These are phyloP conservation scores for Capsicum baccatum DNA, from an alignment of 257 asterid species.

Conservation along the genomic window DNA sequence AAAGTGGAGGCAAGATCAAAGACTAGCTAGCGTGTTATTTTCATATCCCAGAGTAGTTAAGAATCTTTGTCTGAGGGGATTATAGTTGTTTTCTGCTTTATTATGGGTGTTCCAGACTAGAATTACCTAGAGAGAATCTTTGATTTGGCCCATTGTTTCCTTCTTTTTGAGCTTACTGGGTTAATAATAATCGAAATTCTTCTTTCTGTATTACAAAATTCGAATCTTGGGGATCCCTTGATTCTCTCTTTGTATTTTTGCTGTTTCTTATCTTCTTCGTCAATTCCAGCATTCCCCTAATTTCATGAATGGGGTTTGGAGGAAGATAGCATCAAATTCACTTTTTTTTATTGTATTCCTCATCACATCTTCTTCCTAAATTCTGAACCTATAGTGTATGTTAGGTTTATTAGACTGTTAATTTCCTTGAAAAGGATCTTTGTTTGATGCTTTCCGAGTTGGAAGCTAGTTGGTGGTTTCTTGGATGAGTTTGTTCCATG, in stretches of 20 bases:
- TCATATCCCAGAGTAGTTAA: background rate
- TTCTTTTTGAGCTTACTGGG: conserved; percentile 43
- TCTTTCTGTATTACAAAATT: conserved; percentile 33
- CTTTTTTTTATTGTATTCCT: background rate
- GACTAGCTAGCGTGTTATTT: conserved; percentile 1
- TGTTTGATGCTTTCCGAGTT: background rate
- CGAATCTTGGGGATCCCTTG: conserved; percentile 47
- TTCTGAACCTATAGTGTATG: conserved; percentile 33
- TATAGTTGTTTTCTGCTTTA: background rate
- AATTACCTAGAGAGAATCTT: conserved; percentile 51
- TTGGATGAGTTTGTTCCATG: conserved; percentile 81
- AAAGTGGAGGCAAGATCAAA: background rate
- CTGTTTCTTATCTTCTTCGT: conserved; percentile 38
- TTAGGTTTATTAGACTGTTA: conserved; percentile 22
- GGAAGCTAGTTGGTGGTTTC: conserved; percentile 29
- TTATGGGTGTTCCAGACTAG: conserved; percentile 16
- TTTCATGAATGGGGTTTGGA: conserved; percentile 30
- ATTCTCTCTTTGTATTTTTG: conserved; percentile 39
- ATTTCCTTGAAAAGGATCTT: conserved; percentile 1
- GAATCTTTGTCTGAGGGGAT: background rate
- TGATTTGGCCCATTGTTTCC: conserved; percentile 51
- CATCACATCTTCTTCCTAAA: conserved; percentile 29
- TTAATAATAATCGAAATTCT: conserved; percentile 42
- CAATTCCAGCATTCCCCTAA: conserved; percentile 37
- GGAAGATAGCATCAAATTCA: conserved; percentile 50